Evolutionary conservation across 108 stramenopile genomes (phyloP), one percentile per base, ranked within the genome.

Genomic region (Schizochytrium sp.): DNA sequence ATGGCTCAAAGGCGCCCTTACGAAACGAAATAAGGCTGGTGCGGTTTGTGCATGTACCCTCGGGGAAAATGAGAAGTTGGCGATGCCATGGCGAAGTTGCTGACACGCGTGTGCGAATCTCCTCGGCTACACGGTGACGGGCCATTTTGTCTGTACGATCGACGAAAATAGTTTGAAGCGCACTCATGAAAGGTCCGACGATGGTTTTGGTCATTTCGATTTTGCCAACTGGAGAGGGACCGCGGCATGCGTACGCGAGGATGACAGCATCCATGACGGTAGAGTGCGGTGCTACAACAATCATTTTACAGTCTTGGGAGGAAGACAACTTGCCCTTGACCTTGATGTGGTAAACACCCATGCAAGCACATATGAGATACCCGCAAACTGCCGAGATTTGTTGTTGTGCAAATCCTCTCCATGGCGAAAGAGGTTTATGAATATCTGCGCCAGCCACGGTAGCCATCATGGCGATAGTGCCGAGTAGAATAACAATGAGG

Each of bases 41-140:
- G 55, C 91, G 88, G 83, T 88, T 91, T 15, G 76, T 61, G 46
- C 88, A 89, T 19, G 91, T 91, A 7, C 89, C 91, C 61, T 91
- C 91, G 45, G 91, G 91, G 56, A 91, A 91, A 19, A 91, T 56
- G 41, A 91, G 4, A 19, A 91, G 61, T 4, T 72, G 88, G 56
- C 58, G 47, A 2, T 40, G 47, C 76, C 76, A 83, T 13, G 10
- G 5, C 8, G 76, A 83, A 53, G 47, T 53, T 17, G 47, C 50
- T 8, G 50, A n/a, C 15, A 83, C 76, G 47, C 76, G 76, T 8
- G 10, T 53, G 50, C 53, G 47, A 53, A 83, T 83, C 53, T 49
- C 28, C 50, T n/a, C 53, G 15, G 76, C 76, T 5, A 55, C 76
- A 53, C 8, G 5, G 47, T 17, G 40, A 5, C 76, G 76, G 76